These are phyloP conservation scores for Populus hybrid DNA, from an alignment of 441 rosid species.

Conservation along the genomic window DNA sequence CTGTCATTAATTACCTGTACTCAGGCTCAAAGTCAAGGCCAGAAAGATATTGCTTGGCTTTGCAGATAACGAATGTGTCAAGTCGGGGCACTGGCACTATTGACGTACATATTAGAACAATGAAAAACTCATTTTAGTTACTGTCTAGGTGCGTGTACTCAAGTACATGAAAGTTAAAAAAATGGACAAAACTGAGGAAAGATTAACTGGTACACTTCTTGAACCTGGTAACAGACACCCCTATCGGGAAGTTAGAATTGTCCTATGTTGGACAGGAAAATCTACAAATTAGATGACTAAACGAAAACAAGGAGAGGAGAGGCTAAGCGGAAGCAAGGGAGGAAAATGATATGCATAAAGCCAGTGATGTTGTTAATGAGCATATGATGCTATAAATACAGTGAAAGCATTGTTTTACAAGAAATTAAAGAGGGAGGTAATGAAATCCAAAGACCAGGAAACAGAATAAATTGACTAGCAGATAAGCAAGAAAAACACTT, in stretches of 20 bases:
- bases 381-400: background rate
- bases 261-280: background rate
- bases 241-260: background rate
- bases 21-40: slow-evolving; percentile 31
- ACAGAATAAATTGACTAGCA: background rate
- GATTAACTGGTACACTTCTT: background rate
- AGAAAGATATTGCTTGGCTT: slow-evolving; percentile 44
- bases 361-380: background rate
- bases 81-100: slow-evolving; percentile 65
- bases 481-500: background rate
- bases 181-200: background rate
- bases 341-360: background rate
- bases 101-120: background rate
- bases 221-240: background rate
- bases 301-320: no score
- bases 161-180: background rate
- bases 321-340: background rate
- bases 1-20: slow-evolving; percentile 26
- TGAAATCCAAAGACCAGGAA: background rate
- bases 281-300: background rate
- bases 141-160: background rate
- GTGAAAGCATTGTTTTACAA: background rate
- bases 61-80: slow-evolving; percentile 69
- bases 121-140: background rate
- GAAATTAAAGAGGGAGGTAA: background rate